Conservation (phyloP, 192 early-diverging fungal species). For the Spizellomyces sp. region DNA sequence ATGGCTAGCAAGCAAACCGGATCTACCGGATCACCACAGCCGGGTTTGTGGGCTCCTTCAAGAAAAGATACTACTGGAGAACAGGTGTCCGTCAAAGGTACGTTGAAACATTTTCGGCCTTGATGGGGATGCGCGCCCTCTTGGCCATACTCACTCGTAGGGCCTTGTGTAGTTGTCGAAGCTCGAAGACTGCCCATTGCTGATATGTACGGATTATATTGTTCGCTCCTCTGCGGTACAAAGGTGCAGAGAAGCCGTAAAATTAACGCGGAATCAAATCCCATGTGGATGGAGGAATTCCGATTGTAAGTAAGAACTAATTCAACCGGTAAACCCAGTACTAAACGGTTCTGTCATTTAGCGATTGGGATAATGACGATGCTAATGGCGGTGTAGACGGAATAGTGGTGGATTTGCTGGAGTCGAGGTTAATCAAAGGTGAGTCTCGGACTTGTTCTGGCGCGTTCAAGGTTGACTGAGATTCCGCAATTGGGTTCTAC, state of each 20-base stretch:
- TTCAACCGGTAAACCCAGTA: no score
- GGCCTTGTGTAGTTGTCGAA: conserved; percentile 31
- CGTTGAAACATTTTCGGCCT: background rate
- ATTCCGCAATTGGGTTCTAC: background rate
- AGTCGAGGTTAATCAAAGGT: no score
- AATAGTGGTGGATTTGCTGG: conserved; percentile 28
- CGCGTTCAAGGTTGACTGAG: no score
- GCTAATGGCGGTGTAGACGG: conserved; percentile 1
- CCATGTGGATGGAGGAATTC: conserved; percentile 46
- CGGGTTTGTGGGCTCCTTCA: no score
- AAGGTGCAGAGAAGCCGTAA: conserved; percentile 18
- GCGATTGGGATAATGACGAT: no score
- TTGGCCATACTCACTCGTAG: background rate
- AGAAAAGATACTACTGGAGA: background rate
- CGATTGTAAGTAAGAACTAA: conserved; percentile 25
- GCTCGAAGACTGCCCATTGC: conserved; percentile 33
- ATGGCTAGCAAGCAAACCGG: background rate
- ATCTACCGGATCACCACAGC: no score
- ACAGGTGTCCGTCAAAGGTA: conserved; percentile 36
- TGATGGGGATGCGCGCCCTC: background rate
- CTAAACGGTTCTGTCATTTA: no score
- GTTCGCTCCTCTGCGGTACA: conserved; percentile 22
- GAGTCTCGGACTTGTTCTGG: no score
- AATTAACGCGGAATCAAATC: conserved; percentile 36
- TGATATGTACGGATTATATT: conserved; percentile 31